Conservation (phyloP, 352 stramenopile genomes). For the Phytopythium kandeliae region DNA sequence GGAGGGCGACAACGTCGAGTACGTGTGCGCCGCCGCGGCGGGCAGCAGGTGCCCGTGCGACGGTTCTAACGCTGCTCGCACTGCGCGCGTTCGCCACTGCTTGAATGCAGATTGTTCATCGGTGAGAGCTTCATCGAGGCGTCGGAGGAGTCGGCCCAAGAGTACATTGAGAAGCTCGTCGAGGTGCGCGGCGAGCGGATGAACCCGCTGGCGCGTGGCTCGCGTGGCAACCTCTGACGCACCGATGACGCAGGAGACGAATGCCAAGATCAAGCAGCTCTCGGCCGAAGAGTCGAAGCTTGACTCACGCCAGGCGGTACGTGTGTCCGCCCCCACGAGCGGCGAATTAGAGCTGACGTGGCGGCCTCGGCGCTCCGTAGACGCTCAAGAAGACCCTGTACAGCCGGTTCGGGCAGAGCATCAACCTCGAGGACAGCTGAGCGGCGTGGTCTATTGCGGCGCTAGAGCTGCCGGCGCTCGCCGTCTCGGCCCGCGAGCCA, state of each 20-base stretch:
- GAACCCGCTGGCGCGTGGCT: too few relatives aligned
- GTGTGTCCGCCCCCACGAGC: too few relatives aligned
- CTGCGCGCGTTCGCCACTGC: not conserved
- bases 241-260: constrained; percentile 60
- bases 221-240: too few relatives aligned
- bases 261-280: constrained; percentile 81
- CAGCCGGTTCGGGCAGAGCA: constrained; percentile 93
- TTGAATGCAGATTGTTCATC: constrained; percentile 75
- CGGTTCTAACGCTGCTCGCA: not conserved
- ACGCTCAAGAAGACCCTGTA: constrained; percentile 95
- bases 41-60: not conserved
- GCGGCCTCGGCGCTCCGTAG: too few relatives aligned
- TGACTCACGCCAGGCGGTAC: constrained; percentile 81
- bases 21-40: not conserved
- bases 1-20: constrained; percentile 81
- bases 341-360: too few relatives aligned
- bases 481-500: constrained; percentile 20
- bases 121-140: constrained; percentile 95
- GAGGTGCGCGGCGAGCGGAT: constrained; percentile 31
- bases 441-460: not conserved
- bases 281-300: constrained; percentile 84
- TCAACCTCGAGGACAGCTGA: constrained; percentile 95
- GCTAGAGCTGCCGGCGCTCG: not conserved
- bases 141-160: constrained; percentile 91
- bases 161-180: constrained; percentile 91